Base-by-base conservation (phyloP, 495 filamentous ascomycete species). In the Thermothielavioides terrestris region DNA sequence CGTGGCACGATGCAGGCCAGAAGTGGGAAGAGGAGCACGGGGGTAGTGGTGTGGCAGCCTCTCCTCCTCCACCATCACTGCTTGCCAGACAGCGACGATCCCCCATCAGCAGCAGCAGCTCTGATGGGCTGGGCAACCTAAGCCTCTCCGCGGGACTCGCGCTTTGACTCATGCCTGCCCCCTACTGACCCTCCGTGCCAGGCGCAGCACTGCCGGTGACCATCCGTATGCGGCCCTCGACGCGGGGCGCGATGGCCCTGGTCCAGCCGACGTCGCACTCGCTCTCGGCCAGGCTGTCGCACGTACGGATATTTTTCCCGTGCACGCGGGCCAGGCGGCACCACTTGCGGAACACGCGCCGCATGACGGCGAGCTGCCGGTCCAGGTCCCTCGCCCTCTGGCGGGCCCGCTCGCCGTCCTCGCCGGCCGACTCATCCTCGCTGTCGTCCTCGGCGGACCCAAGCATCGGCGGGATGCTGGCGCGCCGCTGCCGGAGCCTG, bases 231-330 rank as follows among this genome's bases (percentile, higher is more conserved):
- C 89, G 76, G 22, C 86, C 88, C 65, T 94, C 89, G 1, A 92
- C 48, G 43, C 70, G 76, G 18, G 89, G 89, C 20, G 80, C 76
- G 52, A 94, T 86, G 0, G 83, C 82, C 44, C 72, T 80, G 3
- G 89, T 91, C 89, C 89, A 94, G 38, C 80, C 69, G 9, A 84
- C 83, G 22, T 77, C 74, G 50, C 82, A 74, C 62, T 84, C 82
- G 15, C 59, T 68, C 41, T 78, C 72, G 46, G 73, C 72, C 17
- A 73, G 67, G 46, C 62, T 54, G 49, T 76, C 66, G 50, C 67
- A 63, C 56, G 55, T 72, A 15, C 58, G n/a, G n/a, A n/a, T n/a
- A n/a, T n/a, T n/a, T n/a, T n/a, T 62, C 36, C 71, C 66, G 18
- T 77, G 57, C 20, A 92, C 68, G 0, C 82, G 79, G 0, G 84